Conservation (phyloP, 106 monocot genomes). For the Dendrobium chrysotoxum region DNA sequence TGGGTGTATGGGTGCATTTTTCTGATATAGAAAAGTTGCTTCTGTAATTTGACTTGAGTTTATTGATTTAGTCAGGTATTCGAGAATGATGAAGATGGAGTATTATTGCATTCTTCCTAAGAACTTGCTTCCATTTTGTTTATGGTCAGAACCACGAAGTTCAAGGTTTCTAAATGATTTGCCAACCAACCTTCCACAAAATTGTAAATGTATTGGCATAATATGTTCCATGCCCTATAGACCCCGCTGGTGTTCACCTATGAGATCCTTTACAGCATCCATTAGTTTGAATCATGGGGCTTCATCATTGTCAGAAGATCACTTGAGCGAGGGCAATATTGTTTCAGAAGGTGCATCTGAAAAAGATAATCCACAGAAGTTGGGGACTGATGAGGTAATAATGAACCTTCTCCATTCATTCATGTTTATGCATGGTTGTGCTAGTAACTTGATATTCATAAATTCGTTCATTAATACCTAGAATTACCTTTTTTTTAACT, state of each 20-base stretch:
- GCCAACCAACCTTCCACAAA: slow-evolving; percentile 5
- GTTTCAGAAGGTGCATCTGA: slow-evolving; percentile 17
- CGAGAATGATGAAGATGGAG: slow-evolving; percentile 6
- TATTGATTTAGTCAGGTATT: slow-evolving; percentile 3
- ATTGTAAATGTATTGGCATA: slow-evolving; percentile 11
- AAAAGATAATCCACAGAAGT: slow-evolving; percentile 15
- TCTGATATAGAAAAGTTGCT: no score
- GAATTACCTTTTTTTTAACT: no score
- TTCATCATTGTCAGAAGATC: slow-evolving; percentile 11
- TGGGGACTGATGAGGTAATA: slow-evolving; percentile 44
- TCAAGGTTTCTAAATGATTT: not conserved
- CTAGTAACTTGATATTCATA: no score
- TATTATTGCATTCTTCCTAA: slow-evolving; percentile 3
- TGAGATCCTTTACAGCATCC: slow-evolving; percentile 15
- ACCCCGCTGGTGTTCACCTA: slow-evolving; percentile 11
- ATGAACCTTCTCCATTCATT: not conserved
- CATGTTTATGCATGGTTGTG: not conserved
- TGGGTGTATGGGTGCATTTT: no score
- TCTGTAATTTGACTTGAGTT: not conserved
- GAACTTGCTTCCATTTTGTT: not conserved
- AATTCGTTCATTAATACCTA: no score
- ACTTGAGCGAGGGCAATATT: slow-evolving; percentile 13
- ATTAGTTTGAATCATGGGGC: slow-evolving; percentile 31
- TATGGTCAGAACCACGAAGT: slow-evolving; percentile 10
- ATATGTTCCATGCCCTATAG: slow-evolving; percentile 13